Base-by-base conservation (phyloP, 345 rosid species). In the Eucalyptus coolabah region DNA sequence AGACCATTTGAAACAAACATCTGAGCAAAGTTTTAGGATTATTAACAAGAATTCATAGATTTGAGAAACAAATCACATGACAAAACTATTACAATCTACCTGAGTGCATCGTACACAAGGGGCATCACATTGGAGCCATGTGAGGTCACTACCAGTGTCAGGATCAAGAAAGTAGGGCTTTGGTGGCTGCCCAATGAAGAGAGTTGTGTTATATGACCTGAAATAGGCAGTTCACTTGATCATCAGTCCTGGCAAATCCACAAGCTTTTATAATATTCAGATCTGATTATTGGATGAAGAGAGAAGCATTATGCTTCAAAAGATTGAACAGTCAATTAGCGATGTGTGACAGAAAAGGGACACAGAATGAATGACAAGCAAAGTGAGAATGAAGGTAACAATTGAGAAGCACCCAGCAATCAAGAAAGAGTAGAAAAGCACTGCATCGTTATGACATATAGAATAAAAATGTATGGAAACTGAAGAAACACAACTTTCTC, bases 71-170 rank as follows among this genome's bases (percentile, higher is more conserved):
- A 23, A 17, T 86, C 47, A 3, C 37, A 32, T 17, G 3, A 40
- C 37, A 18, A 67, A 44, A 40, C 30, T 11, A 21, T n/a, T 45
- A 18, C 13, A 59, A 8, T 18, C 83, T 89, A 92, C 98, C 99
- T 93, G 94, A 67, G 92, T 82, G 90, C 98, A 96, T 7, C 77
- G 95, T 88, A 89, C 96, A 88, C 97, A 94, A 83, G 99, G 99
- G 60, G 95, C 98, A 92, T 97, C 95, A 59, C 99, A 98, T 87
- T 98, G 99, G 92, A 98, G 99, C 99, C 98, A 97, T 81, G 99
- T 97, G 90, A 98, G 98, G 91, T 98, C 99, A 91, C 98, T 98
- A 67, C 99, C 99, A 5, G 99, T 95, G 77, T 98, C 99, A 65
- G 96, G 93, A 94, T 98, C 99, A 86, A 98, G 97, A 93, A 93